Evolutionary conservation across 768 basidiomycete genomes (phyloP).

Genomic region (Boletales sp.): DNA sequence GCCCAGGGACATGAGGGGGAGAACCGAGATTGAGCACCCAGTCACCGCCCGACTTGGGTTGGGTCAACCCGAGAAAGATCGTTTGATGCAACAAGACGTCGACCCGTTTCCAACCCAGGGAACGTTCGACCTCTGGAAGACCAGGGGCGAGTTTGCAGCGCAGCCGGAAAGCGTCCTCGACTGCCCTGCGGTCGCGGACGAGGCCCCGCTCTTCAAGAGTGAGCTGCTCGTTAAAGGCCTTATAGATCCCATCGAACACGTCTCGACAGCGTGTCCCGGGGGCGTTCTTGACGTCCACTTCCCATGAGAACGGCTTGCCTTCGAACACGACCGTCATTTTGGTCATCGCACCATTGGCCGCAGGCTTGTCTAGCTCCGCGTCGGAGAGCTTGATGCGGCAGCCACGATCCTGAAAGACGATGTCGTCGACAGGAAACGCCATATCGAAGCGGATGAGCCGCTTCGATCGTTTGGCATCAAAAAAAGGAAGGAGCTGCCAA

Average conservation of each 20-base stretch:
- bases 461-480: slow-evolving; percentile 24
- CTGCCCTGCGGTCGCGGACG: slow-evolving; percentile 21
- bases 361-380: slow-evolving; percentile 38
- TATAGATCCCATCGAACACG: slow-evolving; percentile 52
- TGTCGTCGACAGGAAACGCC: slow-evolving; percentile 37
- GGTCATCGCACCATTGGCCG: slow-evolving; percentile 36
- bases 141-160: slow-evolving; percentile 34
- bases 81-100: slow-evolving; percentile 49
- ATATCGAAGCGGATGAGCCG: slow-evolving; percentile 45
- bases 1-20: background rate
- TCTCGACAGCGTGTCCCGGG: slow-evolving; percentile 48
- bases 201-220: slow-evolving; percentile 40
- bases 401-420: slow-evolving; percentile 14
- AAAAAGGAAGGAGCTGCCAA: slow-evolving; percentile 45
- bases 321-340: slow-evolving; percentile 44
- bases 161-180: slow-evolving; percentile 38
- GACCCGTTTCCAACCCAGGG: slow-evolving; percentile 48
- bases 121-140: slow-evolving; percentile 33
- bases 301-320: slow-evolving; percentile 31
- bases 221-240: slow-evolving; percentile 40
- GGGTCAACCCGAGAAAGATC: slow-evolving; percentile 47
- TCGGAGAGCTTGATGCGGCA: slow-evolving; percentile 26
- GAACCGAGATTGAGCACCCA: slow-evolving; percentile 27
- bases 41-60: slow-evolving; percentile 20
- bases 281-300: slow-evolving; percentile 36